Conservation (phyloP, 2,329 filamentous ascomycete genomes). For the Diaporthe vaccinii region DNA sequence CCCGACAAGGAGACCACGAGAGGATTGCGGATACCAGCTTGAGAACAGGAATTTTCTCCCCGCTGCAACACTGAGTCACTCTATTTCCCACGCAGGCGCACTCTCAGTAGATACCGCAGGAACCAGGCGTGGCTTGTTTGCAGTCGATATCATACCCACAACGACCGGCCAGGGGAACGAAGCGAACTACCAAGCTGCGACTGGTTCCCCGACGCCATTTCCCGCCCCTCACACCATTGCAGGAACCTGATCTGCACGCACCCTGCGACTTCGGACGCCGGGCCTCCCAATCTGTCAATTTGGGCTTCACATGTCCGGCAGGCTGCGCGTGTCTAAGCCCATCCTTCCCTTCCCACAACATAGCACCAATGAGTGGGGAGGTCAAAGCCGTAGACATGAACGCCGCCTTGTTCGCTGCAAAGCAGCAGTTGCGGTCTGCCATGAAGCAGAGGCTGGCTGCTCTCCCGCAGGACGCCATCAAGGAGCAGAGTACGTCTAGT, state of each 20-base stretch:
- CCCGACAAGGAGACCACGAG: not conserved
- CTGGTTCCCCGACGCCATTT: slow-evolving; percentile 4
- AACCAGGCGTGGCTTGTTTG: slow-evolving; percentile 8
- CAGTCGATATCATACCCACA: slow-evolving; percentile 5
- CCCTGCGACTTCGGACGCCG: slow-evolving; percentile 18
- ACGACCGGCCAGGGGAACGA: slow-evolving; percentile 18
- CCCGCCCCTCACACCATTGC: slow-evolving; percentile 6
- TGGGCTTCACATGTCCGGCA: not conserved
- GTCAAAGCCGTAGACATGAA: slow-evolving; percentile 55
- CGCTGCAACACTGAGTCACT: slow-evolving; percentile 8
- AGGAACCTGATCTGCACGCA: slow-evolving; percentile 13
- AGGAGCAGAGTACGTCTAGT: slow-evolving; percentile 75
- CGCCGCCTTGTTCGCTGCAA: slow-evolving; percentile 73
- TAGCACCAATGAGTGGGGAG: slow-evolving; percentile 36
- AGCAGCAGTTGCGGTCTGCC: slow-evolving; percentile 79
- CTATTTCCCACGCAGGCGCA: not conserved
- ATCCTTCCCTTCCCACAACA: slow-evolving; percentile 1
- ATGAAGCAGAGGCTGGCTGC: slow-evolving; percentile 77
- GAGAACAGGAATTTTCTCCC: not conserved
- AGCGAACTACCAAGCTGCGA: slow-evolving; percentile 27
- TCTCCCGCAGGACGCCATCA: slow-evolving; percentile 73
- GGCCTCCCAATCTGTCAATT: not conserved
- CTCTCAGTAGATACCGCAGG: not conserved
- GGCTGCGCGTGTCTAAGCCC: not conserved
- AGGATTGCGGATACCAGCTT: not conserved